These are phyloP conservation scores for Pichia sporocuriosa DNA, from an alignment of 805 yeast genomes.

Conservation along the genomic window DNA sequence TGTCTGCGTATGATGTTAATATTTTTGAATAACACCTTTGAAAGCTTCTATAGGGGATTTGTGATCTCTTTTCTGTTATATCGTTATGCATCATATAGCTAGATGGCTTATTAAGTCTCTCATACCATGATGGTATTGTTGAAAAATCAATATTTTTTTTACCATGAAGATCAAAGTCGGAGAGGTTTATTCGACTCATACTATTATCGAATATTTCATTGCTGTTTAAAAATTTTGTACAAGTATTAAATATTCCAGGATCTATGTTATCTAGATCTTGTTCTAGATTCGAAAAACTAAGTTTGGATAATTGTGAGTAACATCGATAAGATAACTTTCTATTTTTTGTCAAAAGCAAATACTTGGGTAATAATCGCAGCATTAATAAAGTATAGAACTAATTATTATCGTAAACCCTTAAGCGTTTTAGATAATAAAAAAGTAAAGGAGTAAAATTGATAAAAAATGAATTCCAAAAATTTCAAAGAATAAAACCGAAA, in stretches of 20 bases:
- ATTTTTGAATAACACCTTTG: slow-evolving; percentile 6
- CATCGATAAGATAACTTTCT: background rate
- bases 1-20: slow-evolving; percentile 5
- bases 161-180: too few species aligned
- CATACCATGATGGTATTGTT: slow-evolving; percentile 8
- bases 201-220: too few species aligned
- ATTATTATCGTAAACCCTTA: too few species aligned
- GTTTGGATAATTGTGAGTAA: slow-evolving; percentile 3
- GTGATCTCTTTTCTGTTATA: background rate
- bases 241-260: too few species aligned
- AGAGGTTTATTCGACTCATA: too few species aligned
- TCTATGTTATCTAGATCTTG: too few species aligned
- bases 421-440: too few species aligned
- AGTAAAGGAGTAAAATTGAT: too few species aligned
- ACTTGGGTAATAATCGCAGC: background rate
- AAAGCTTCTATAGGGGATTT: slow-evolving; percentile 5
- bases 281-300: slow-evolving; percentile 4
- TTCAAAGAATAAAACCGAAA: too few species aligned
- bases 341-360: background rate
- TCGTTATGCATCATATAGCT: slow-evolving; percentile 4
- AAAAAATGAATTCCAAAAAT: too few species aligned
- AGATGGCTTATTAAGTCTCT: slow-evolving; percentile 5
- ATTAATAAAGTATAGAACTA: too few species aligned
- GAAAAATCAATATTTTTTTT: background rate
- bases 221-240: too few species aligned